Evolutionary conservation across 176 grass and related monocot species (phyloP), one percentile per base, ranked within the genome.

Genomic region (Bromus sterilis): DNA sequence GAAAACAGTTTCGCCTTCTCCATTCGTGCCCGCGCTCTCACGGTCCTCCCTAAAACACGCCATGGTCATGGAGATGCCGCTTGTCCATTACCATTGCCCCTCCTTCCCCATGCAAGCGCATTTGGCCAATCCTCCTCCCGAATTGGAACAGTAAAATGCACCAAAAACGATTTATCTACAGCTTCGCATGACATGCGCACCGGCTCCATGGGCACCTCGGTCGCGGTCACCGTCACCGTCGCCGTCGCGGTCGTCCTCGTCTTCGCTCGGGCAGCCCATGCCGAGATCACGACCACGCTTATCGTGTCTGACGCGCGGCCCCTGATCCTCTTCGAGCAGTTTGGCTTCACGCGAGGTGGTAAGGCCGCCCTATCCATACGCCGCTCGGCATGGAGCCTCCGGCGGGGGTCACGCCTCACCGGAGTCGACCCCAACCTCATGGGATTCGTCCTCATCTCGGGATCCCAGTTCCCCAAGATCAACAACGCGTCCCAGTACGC

Each of bases 291-390:
- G 85, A 72, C 31, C 3, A 88, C 79, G 36, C 11, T 32, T 20
- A 87, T 93, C 82, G 62, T 41, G 9, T 75, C 82, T 14, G 91
- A 93, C 69, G 14, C 78, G 12, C 79, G 91, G 3, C 74, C 69
- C 0, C 71, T 90, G 74, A 86, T 93, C 74, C 85, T 93, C 20
- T 93, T 90, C 85, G 91, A 88, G 91, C 82, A 93, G 75, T 93
- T 93, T 26, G 91, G 91, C 56, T 93, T 80, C 63, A 26, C 61
- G 53, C 39, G 66, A 42, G 88, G 91, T 75, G 91, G 91, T 44
- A 84, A 24, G 58, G 88, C 82, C 13, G 48, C 86, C 62, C 37
- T 93, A 78, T 88, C 88, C 36, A 34, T 93, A 59, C 64, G 46
- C 60, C 48, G 81, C 43, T 75, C 80, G 53, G 4, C 42, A 53